phyloP scores from a whole-genome alignment of 2,329 filamentous ascomycete genomes.

The Kalmusia sp. region DNA sequence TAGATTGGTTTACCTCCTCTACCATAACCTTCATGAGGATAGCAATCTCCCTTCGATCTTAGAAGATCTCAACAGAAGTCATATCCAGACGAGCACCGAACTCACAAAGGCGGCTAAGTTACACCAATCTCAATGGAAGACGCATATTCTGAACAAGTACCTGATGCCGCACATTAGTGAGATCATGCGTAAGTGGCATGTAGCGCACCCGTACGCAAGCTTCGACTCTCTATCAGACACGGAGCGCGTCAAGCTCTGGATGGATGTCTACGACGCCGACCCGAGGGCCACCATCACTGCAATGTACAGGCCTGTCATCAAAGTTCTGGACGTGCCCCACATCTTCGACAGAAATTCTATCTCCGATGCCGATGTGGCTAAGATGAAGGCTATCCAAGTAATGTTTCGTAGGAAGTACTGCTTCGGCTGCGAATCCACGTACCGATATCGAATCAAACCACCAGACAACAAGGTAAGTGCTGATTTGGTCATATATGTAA shows the following conservation, averaged over 20 bases:
- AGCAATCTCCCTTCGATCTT: neutral
- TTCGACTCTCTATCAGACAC: neutral
- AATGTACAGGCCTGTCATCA: slow-evolving; percentile 12
- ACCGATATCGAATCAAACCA: neutral
- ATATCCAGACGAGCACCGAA: neutral
- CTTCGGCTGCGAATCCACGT: slow-evolving; percentile 11
- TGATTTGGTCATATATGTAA: neutral
- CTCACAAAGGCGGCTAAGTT: neutral
- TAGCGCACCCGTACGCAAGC: slow-evolving; percentile 2
- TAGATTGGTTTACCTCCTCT: slow-evolving; percentile 9
- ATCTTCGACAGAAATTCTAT: slow-evolving; percentile 2
- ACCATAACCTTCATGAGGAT: slow-evolving; percentile 5
- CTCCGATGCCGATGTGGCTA: neutral
- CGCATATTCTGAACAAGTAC: slow-evolving; percentile 6
- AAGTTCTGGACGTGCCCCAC: neutral
- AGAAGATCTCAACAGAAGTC: neutral
- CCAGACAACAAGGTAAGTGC: neutral
- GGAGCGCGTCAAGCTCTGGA: slow-evolving; percentile 7
- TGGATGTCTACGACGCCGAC: slow-evolving; percentile 9
- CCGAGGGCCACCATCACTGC: neutral
- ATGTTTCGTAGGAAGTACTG: slow-evolving; percentile 13
- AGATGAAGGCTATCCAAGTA: slow-evolving; percentile 3
- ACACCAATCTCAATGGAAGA: slow-evolving; percentile 6
- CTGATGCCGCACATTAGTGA: slow-evolving; percentile 10
- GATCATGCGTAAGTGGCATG: slow-evolving; percentile 6